Evolutionary conservation across 306 rosid genomes (phyloP).

Genomic region (Spatholobus suberectus): DNA sequence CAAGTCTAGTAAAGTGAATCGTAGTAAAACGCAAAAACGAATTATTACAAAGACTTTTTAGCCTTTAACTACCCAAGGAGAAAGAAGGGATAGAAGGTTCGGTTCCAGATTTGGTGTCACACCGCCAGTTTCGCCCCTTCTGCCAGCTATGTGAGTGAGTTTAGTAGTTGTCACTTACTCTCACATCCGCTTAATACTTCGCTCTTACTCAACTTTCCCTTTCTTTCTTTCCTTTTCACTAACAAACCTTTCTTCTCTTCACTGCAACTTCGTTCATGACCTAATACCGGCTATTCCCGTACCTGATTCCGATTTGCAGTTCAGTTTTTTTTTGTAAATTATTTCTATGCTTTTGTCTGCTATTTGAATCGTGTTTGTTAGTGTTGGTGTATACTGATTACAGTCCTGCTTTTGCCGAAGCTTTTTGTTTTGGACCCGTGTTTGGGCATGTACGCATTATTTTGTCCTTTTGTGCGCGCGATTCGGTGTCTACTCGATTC

Average conservation of each 20-base stretch:
- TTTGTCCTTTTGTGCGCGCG: neutral
- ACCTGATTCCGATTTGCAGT: slow-evolving; percentile 27
- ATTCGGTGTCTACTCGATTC: slow-evolving; percentile 28
- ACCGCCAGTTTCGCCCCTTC: neutral
- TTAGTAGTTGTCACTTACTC: neutral
- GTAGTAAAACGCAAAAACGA: neutral
- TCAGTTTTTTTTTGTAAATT: neutral
- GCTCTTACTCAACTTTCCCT: neutral
- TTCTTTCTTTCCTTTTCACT: neutral
- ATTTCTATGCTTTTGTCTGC: neutral
- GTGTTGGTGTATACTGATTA: neutral
- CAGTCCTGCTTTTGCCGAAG: neutral
- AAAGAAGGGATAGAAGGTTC: slow-evolving; percentile 24
- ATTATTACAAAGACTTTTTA: neutral
- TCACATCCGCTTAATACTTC: neutral
- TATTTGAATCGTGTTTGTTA: neutral
- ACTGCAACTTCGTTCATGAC: neutral
- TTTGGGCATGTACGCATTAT: neutral
- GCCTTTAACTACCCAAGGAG: neutral
- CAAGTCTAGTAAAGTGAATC: neutral
- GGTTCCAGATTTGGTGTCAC: slow-evolving; percentile 7
- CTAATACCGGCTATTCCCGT: neutral
- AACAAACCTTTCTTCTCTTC: neutral
- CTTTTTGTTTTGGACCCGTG: neutral
- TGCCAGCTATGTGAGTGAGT: neutral